These are phyloP conservation scores for Phlyctochytrium bullatum DNA, from an alignment of 192 early-diverging fungal genomes.

Conservation along the genomic window DNA sequence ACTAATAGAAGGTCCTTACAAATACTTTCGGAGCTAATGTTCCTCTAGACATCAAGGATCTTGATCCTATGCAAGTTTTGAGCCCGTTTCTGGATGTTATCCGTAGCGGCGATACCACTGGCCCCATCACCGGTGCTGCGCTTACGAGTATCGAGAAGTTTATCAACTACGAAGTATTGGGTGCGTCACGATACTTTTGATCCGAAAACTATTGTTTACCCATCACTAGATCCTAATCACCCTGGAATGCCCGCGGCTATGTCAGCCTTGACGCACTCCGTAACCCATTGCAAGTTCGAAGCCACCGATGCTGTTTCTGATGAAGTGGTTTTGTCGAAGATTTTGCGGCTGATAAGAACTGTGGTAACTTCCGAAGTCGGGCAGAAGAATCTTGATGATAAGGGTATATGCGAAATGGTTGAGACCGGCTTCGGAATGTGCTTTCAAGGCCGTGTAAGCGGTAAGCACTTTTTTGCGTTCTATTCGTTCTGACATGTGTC, in stretches of 20 bases:
- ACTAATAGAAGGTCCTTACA: conserved; percentile 25
- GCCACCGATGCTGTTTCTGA: conserved; percentile 90
- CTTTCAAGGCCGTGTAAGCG: conserved; percentile 88
- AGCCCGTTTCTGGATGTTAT: conserved; percentile 93
- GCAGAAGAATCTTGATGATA: conserved; percentile 79
- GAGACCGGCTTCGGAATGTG: conserved; percentile 97
- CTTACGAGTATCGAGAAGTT: conserved; percentile 88
- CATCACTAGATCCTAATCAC: conserved; percentile 50
- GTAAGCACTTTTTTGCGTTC: conserved; percentile 19
- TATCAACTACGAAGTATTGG: conserved; percentile 75
- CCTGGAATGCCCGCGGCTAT: conserved; percentile 69
- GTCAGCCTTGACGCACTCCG: conserved; percentile 71
- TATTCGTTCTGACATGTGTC: no score
- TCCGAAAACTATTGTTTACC: conserved; percentile 3
- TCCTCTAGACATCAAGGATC: conserved; percentile 29
- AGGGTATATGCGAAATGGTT: conserved; percentile 94
- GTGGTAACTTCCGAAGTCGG: conserved; percentile 62
- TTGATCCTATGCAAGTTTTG: conserved; percentile 66
- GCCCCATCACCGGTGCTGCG: conserved; percentile 91
- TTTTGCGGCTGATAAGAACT: conserved; percentile 77
- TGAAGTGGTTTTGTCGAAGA: conserved; percentile 88
- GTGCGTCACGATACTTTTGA: conserved; percentile 3
- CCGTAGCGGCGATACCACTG: conserved; percentile 87
- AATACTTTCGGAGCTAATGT: neutral
- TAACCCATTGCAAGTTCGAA: conserved; percentile 95